Evolutionary conservation across 352 stramenopile genomes (phyloP).

Genomic region (Pythium guiyangense): DNA sequence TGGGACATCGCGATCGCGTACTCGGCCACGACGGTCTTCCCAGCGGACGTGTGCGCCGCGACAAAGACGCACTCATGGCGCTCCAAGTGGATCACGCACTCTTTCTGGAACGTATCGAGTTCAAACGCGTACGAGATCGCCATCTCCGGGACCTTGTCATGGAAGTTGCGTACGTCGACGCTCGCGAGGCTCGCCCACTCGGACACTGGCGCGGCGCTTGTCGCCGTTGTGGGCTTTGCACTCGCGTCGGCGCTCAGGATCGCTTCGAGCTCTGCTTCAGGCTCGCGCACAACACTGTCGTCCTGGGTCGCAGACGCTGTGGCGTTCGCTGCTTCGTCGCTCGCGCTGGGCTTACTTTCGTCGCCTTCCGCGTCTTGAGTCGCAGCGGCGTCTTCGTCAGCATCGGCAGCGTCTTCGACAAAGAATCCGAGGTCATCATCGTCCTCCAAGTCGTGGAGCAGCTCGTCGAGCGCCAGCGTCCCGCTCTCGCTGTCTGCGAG

Average conservation of each 20-base stretch:
- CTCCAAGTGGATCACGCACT: slow-evolving; percentile 94
- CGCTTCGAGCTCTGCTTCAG: slow-evolving; percentile 47
- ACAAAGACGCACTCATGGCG: slow-evolving; percentile 94
- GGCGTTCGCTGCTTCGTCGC: not conserved
- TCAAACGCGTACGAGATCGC: slow-evolving; percentile 81
- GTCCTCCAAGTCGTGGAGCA: slow-evolving; percentile 65
- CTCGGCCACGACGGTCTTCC: slow-evolving; percentile 98
- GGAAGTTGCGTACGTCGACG: slow-evolving; percentile 80
- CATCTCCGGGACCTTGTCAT: slow-evolving; percentile 78
- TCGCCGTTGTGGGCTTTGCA: not conserved
- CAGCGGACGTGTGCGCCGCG: slow-evolving; percentile 95
- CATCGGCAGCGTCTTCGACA: slow-evolving; percentile 21
- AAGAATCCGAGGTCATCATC: slow-evolving; percentile 67
- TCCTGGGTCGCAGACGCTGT: not conserved
- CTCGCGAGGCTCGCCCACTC: slow-evolving; percentile 73
- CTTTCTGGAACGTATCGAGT: slow-evolving; percentile 97
- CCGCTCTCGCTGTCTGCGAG: slow-evolving; percentile 36
- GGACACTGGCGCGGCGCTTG: slow-evolving; percentile 14
- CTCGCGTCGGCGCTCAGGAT: slow-evolving; percentile 21
- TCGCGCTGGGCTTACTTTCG: slow-evolving; percentile 3
- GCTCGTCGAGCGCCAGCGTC: slow-evolving; percentile 58
- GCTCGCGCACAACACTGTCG: slow-evolving; percentile 19
- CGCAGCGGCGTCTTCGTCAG: slow-evolving; percentile 15
- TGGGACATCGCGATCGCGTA: slow-evolving; percentile 96
- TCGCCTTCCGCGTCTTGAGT: not conserved